Evolutionary conservation across 768 basidiomycete species (phyloP).

Genomic region (Mycena venus): DNA sequence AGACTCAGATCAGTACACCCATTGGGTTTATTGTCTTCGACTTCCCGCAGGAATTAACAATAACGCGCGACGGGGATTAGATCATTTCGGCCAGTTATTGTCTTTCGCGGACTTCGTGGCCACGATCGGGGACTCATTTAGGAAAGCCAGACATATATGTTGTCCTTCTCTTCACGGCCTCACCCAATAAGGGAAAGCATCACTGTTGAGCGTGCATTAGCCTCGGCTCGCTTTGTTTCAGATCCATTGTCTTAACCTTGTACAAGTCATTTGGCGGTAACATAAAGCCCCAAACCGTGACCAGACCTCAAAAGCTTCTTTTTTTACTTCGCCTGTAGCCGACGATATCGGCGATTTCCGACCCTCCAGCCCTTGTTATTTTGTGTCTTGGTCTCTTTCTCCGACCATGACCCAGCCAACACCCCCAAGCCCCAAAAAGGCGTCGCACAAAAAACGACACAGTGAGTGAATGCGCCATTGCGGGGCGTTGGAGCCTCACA

Average conservation of each 20-base stretch:
- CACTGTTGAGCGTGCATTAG: too few species aligned
- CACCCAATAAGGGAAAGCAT: too few species aligned
- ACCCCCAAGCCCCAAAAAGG: conserved; percentile 12
- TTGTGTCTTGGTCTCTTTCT: neutral
- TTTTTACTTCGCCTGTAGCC: conserved; percentile 12
- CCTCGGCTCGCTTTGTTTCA: too few species aligned
- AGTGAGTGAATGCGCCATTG: conserved; percentile 16
- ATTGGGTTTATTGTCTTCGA: conserved; percentile 23
- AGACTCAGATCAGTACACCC: conserved; percentile 19
- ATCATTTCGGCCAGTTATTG: conserved; percentile 22
- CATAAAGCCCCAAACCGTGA: neutral
- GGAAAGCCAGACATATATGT: conserved; percentile 16
- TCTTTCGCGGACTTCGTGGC: conserved; percentile 9
- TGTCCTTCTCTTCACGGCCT: neutral
- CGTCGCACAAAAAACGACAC: conserved; percentile 33
- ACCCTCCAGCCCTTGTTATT: conserved; percentile 11
- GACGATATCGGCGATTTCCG: conserved; percentile 17
- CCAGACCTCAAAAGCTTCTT: conserved; percentile 3
- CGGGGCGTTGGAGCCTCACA: neutral
- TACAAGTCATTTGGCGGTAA: neutral
- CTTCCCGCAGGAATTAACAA: conserved; percentile 8
- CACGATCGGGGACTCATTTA: conserved; percentile 22
- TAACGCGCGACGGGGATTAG: conserved; percentile 20
- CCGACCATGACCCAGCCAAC: conserved; percentile 22
- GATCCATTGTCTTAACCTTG: conserved; percentile 24